A percentile compares a stretch with the other conserved stretches of the same genome.
Conservation (phyloP, 495 filamentous ascomycete species). For the Podospora bellae-mahoneyi region DNA sequence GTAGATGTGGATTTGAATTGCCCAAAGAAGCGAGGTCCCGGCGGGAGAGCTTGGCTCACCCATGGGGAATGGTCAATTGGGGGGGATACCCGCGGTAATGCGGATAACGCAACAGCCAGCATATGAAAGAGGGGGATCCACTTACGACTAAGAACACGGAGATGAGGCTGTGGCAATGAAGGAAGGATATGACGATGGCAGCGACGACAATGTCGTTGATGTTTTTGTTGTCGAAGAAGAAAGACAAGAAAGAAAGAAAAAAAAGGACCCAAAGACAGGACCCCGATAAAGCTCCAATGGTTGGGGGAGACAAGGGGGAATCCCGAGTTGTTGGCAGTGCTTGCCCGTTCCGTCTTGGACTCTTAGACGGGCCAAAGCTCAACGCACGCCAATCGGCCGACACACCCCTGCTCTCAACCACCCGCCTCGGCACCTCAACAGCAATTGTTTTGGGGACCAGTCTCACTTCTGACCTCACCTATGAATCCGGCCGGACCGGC, state of each 20-base stretch:
- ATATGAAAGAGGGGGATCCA: neutral
- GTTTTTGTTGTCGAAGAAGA: neutral
- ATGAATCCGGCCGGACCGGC: slow-evolving; percentile 12
- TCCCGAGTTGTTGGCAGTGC: slow-evolving; percentile 2
- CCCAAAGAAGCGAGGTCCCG: slow-evolving; percentile 17
- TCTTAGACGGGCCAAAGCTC: slow-evolving; percentile 6
- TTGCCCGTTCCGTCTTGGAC: slow-evolving; percentile 4
- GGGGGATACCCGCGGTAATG: slow-evolving; percentile 22
- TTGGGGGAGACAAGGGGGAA: slow-evolving; percentile 3
- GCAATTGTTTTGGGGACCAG: slow-evolving; percentile 15
- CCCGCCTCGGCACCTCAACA: slow-evolving; percentile 24
- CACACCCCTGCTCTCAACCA: slow-evolving; percentile 12
- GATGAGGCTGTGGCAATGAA: neutral
- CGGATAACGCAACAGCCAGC: slow-evolving; percentile 3
- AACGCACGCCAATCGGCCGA: slow-evolving; percentile 17
- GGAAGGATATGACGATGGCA: neutral
- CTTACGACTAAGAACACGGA: slow-evolving; percentile 1
- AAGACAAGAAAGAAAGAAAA: neutral
- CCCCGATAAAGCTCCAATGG: neutral
- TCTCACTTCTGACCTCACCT: neutral
- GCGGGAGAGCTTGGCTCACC: neutral
- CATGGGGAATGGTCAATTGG: neutral
- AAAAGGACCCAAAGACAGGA: neutral
- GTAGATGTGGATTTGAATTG: slow-evolving; percentile 11
- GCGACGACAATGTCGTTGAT: neutral